Conservation (phyloP, 2,329 filamentous ascomycete species). For the Neopestalotiopsis rosae region DNA sequence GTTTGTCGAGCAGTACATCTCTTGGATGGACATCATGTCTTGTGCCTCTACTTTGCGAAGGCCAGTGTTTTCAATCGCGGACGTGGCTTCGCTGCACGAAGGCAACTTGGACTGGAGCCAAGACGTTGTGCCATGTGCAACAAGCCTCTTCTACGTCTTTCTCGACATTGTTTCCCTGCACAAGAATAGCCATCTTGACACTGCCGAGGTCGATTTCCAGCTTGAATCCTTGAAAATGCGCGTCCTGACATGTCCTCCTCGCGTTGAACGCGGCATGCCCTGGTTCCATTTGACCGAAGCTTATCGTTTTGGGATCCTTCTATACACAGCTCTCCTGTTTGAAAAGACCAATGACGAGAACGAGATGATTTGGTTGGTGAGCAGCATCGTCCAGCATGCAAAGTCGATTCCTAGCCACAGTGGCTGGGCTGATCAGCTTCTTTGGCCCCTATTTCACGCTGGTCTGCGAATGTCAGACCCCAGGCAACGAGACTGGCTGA, state of each 20-base stretch:
- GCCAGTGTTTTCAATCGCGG: background rate
- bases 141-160: background rate
- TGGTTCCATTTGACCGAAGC: background rate
- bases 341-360: background rate
- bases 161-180: background rate
- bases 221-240: background rate
- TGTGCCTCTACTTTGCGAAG: background rate
- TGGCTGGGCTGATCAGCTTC: background rate
- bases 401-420: background rate
- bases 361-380: background rate
- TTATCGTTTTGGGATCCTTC: background rate
- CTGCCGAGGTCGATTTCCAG: background rate
- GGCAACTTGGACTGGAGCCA: background rate
- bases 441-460: background rate
- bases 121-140: background rate
- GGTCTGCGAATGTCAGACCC: background rate
- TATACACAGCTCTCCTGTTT: background rate
- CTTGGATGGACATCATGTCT: background rate
- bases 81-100: background rate
- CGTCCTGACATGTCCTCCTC: background rate
- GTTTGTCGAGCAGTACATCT: background rate
- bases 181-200: background rate
- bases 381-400: background rate
- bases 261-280: background rate
- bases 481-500: background rate